Conservation (phyloP, 176 grass and related monocot genomes). For the Juncus inflexus region DNA sequence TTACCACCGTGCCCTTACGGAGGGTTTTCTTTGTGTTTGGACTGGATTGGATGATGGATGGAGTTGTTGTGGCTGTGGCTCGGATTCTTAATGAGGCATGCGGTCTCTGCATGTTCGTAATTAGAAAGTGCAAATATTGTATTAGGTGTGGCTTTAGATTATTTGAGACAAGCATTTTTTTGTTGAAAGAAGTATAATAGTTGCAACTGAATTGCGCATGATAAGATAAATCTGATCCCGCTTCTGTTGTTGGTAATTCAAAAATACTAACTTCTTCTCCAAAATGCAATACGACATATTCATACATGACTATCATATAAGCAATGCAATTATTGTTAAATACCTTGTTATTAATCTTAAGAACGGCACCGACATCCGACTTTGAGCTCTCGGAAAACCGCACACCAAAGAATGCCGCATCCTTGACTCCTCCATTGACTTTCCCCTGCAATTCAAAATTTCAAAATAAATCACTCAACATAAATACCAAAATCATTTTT, state of each 20-base stretch:
- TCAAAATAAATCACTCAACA: background rate
- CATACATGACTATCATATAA: background rate
- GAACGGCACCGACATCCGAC: slow-evolving; percentile 36
- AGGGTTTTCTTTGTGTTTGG: slow-evolving; percentile 71
- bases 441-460: slow-evolving; percentile 2
- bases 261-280: no score
- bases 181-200: background rate
- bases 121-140: background rate
- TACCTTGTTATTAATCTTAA: slow-evolving; percentile 67
- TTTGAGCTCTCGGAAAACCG: slow-evolving; percentile 48
- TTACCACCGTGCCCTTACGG: slow-evolving; percentile 79
- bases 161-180: background rate
- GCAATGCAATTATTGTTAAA: background rate
- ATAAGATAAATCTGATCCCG: background rate
- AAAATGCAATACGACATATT: background rate
- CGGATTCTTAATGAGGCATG: slow-evolving; percentile 47
- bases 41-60: slow-evolving; percentile 33
- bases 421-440: slow-evolving; percentile 46
- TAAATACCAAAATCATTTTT: no score
- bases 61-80: slow-evolving; percentile 55
- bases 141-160: background rate
- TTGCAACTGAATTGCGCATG: background rate
- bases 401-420: slow-evolving; percentile 52
- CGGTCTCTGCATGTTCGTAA: slow-evolving; percentile 37
- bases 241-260: no score